A percentile compares a stretch with the other conserved stretches of the same genome.
phyloP scores from a whole-genome alignment of 371 early-diverging fungal genomes.

The Amoeboaphelidium protococcarum region DNA sequence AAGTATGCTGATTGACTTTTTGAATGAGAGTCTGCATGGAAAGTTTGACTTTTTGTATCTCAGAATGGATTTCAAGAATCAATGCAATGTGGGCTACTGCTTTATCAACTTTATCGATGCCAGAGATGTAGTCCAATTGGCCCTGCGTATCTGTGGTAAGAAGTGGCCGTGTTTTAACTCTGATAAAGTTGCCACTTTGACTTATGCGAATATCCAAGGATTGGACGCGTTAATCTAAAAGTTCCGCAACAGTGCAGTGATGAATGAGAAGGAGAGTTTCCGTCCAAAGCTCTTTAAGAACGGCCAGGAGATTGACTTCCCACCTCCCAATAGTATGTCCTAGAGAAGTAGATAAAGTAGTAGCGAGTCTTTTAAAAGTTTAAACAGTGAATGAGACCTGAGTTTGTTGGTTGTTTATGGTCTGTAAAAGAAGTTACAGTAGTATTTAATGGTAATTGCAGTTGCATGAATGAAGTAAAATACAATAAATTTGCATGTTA shows the following conservation, averaged over 20 bases:
- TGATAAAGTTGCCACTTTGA: constrained; percentile 52
- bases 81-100: constrained; percentile 60
- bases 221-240: constrained; percentile 43
- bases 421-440: too few relatives aligned
- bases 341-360: too few relatives aligned
- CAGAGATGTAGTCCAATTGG: constrained; percentile 33
- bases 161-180: constrained; percentile 56
- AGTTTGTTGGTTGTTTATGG: too few relatives aligned
- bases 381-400: too few relatives aligned
- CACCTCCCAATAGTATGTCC: too few relatives aligned
- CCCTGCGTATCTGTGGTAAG: constrained; percentile 44
- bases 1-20: constrained; percentile 44
- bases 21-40: constrained; percentile 46
- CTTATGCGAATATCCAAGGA: constrained; percentile 77
- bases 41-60: constrained; percentile 65
- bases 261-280: constrained; percentile 6
- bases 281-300: constrained; percentile 11
- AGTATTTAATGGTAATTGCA: too few relatives aligned
- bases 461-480: too few relatives aligned
- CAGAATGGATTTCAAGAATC: constrained; percentile 66
- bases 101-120: constrained; percentile 59
- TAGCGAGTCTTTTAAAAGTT: too few relatives aligned
- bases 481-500: too few relatives aligned
- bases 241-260: constrained; percentile 41
- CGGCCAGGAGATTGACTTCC: too few relatives aligned